phyloP scores from a whole-genome alignment of 2,329 filamentous ascomycete genomes.

The Scolecobasidium constrictum region DNA sequence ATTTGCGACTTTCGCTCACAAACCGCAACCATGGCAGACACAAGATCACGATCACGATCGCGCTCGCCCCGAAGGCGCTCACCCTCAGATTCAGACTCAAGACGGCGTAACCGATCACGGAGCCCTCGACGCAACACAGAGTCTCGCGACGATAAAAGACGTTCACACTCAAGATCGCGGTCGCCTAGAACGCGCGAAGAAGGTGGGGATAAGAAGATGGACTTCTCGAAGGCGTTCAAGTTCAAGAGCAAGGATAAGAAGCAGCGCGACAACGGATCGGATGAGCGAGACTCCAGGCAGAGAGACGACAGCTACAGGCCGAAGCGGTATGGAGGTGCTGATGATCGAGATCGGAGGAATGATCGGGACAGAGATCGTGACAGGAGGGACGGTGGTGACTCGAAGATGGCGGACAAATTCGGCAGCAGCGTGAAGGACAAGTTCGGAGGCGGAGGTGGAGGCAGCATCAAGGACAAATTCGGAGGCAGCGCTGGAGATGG shows the following conservation, averaged over 20 bases:
- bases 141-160: background rate
- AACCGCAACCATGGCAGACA: conserved; percentile 6
- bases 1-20: too few species aligned
- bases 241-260: conserved; percentile 24
- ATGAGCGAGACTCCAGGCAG: conserved; percentile 12
- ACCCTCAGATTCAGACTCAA: background rate
- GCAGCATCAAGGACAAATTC: conserved; percentile 6
- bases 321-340: conserved; percentile 8
- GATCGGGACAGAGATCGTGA: conserved; percentile 12
- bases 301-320: conserved; percentile 7
- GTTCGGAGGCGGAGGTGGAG: conserved; percentile 7
- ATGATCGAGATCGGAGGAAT: conserved; percentile 12
- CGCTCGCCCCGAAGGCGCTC: conserved; percentile 5
- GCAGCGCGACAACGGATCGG: conserved; percentile 26
- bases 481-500: conserved; percentile 10
- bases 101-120: conserved; percentile 4
- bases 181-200: background rate
- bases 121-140: background rate
- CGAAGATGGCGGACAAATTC: conserved; percentile 6
- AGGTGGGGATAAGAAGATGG: conserved; percentile 3
- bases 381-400: conserved; percentile 7
- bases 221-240: conserved; percentile 9
- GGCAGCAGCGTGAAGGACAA: conserved; percentile 8
- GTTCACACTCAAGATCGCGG: background rate
- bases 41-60: conserved; percentile 3